phyloP scores from a whole-genome alignment of 176 grass and related monocot genomes.

The Lolium multiflorum region DNA sequence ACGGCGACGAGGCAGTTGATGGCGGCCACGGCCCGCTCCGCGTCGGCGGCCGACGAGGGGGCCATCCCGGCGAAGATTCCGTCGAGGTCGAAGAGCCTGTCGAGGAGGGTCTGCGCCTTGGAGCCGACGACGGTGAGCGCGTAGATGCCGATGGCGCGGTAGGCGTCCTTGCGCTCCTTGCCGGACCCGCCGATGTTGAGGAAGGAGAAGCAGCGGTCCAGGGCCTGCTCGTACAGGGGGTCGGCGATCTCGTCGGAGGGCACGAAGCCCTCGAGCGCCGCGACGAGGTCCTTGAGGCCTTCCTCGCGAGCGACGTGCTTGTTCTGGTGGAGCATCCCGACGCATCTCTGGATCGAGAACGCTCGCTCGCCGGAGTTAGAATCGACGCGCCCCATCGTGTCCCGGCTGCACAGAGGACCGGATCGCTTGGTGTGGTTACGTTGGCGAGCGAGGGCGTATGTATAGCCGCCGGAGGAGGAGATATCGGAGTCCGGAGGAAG shows the following conservation, averaged over 20 bases:
- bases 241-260: not conserved
- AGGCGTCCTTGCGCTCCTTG: not conserved
- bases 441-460: not conserved
- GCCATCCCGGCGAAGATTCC: not conserved
- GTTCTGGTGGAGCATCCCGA: constrained; percentile 30
- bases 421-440: not conserved
- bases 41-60: not conserved
- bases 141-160: not conserved
- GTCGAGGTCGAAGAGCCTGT: not conserved
- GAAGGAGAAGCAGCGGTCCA: not conserved
- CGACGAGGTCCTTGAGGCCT: constrained; percentile 11
- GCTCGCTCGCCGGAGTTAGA: not conserved
- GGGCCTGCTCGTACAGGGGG: not conserved
- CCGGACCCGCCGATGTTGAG: not conserved
- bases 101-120: not conserved
- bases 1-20: not conserved
- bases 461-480: not conserved
- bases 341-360: constrained; percentile 24
- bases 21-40: not conserved
- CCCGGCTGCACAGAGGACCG: not conserved
- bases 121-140: not conserved
- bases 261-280: not conserved
- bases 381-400: not conserved
- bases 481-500: not conserved
- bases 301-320: constrained; percentile 18